These are phyloP conservation scores for Sarcocystis neurona DNA, from an alignment of 169 alveolate genomes.

Conservation along the genomic window DNA sequence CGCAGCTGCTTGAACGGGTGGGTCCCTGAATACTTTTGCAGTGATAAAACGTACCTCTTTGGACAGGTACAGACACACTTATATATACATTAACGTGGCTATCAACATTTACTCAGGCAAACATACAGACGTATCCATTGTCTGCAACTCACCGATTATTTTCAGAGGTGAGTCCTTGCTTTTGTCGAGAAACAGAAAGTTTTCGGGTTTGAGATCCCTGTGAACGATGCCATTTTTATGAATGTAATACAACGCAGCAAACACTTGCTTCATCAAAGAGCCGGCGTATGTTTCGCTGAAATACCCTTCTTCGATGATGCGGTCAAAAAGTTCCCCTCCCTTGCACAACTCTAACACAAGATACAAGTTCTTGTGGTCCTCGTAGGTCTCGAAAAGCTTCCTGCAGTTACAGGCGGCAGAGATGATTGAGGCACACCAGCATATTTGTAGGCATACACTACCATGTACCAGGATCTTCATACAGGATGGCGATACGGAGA, in stretches of 20 bases:
- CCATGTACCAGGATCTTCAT: no score
- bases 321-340: constrained; percentile 94
- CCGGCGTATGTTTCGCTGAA: constrained; percentile 91
- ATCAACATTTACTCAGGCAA: background rate
- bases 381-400: constrained; percentile 79
- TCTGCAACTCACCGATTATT: constrained; percentile 67
- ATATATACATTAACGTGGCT: background rate
- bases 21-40: background rate
- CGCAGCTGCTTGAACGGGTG: no score
- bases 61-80: background rate
- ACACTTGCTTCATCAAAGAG: constrained; percentile 87
- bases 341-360: constrained; percentile 85
- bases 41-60: background rate
- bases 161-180: constrained; percentile 78
- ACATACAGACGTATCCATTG: background rate
- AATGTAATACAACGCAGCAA: constrained; percentile 90
- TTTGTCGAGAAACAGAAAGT: constrained; percentile 78
- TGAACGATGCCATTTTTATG: constrained; percentile 89
- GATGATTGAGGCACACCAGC: no score
- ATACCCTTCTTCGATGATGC: constrained; percentile 82
- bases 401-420: no score
- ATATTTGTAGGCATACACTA: no score
- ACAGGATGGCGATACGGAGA: no score
- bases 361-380: constrained; percentile 78
- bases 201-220: constrained; percentile 90